Evolutionary conservation across 2,329 filamentous ascomycete species (phyloP).

Genomic region (Neophaeococcomyces aloes): DNA sequence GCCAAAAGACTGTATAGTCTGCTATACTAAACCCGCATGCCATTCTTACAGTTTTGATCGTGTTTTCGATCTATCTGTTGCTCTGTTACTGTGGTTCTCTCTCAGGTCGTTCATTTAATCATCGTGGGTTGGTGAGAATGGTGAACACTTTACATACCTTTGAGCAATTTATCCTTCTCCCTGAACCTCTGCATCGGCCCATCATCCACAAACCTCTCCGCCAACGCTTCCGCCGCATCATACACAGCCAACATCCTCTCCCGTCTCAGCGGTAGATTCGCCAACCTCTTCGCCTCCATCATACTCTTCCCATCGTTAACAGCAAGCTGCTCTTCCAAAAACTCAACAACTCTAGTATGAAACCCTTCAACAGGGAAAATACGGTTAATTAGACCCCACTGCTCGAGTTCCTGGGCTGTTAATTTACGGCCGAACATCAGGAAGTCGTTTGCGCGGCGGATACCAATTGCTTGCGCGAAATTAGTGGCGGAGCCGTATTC

Average conservation of each 20-base stretch:
- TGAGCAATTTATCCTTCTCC: slow-evolving; percentile 24
- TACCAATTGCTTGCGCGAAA: slow-evolving; percentile 39
- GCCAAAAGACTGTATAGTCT: no score
- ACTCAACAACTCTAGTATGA: slow-evolving; percentile 31
- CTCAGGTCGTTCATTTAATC: no score
- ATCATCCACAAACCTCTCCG: slow-evolving; percentile 40
- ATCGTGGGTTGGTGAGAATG: no score
- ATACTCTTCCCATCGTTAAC: slow-evolving; percentile 47
- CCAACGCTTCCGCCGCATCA: slow-evolving; percentile 39
- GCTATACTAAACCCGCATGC: no score
- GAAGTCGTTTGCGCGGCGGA: slow-evolving; percentile 43
- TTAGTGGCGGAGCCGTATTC: slow-evolving; percentile 39
- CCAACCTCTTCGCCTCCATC: slow-evolving; percentile 43
- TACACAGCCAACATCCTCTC: slow-evolving; percentile 37
- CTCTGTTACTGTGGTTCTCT: no score
- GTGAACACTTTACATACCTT: neutral
- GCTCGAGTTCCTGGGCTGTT: slow-evolving; percentile 33
- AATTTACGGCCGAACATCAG: slow-evolving; percentile 43
- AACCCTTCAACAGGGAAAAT: slow-evolving; percentile 36
- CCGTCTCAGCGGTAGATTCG: slow-evolving; percentile 37
- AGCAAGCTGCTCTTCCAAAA: slow-evolving; percentile 34
- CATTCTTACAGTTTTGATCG: no score
- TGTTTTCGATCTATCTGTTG: no score
- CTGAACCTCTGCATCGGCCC: slow-evolving; percentile 37
- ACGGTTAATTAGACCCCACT: slow-evolving; percentile 38